Percentiles rank a stretch among this genome's conserved stretches.
These are phyloP conservation scores for Mrakia hoshinonis DNA, from an alignment of 768 basidiomycete genomes.

Conservation along the genomic window DNA sequence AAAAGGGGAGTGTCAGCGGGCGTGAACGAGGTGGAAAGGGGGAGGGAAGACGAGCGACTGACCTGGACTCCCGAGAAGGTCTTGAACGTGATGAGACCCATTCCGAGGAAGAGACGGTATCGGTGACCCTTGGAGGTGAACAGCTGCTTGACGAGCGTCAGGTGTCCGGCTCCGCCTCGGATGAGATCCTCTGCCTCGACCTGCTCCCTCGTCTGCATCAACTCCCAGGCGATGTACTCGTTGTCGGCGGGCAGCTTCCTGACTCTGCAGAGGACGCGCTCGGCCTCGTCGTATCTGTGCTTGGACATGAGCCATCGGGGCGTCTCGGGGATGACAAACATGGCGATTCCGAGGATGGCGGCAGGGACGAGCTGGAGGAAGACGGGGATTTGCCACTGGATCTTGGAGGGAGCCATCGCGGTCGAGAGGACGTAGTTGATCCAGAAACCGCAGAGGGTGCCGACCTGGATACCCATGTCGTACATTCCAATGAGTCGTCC, in stretches of 20 bases:
- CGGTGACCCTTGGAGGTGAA: constrained; percentile 19
- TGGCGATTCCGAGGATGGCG: constrained; percentile 4
- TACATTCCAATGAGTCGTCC: constrained; percentile 49
- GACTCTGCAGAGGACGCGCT: constrained; percentile 37
- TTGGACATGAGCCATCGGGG: constrained; percentile 23
- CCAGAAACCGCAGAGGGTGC: constrained; percentile 43
- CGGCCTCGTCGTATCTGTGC: constrained; percentile 32
- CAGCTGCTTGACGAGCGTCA: constrained; percentile 23
- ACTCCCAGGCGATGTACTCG: constrained; percentile 35
- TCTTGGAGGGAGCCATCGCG: background rate
- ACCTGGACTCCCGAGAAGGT: constrained; percentile 18
- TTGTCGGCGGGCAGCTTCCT: constrained; percentile 38
- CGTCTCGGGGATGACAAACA: constrained; percentile 23
- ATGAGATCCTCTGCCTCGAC: constrained; percentile 31
- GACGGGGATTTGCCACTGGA: background rate
- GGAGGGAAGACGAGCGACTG: no score
- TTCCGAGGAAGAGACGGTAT: constrained; percentile 18
- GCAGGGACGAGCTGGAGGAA: constrained; percentile 17
- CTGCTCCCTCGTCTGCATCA: constrained; percentile 30
- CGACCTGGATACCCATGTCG: constrained; percentile 49
- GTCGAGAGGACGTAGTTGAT: constrained; percentile 24
- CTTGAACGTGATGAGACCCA: constrained; percentile 10
- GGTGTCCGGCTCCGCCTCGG: background rate
- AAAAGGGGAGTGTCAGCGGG: background rate
- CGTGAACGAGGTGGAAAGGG: background rate